Base-by-base conservation (phyloP, 179 eudicot genomes). In the Beta lomatogona region DNA sequence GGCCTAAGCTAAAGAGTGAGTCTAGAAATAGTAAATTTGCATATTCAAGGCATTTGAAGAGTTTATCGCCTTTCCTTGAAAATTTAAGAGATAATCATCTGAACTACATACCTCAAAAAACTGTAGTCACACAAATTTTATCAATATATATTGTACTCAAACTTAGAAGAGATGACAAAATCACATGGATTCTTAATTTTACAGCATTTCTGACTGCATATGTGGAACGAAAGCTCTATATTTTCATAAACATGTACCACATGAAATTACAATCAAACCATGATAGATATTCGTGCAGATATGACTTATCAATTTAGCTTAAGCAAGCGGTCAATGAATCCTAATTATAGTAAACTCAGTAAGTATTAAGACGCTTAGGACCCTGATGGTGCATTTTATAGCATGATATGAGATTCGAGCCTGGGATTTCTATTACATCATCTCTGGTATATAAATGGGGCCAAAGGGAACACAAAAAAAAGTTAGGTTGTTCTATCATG, bases 371-470 rank as follows among this genome's bases (percentile, higher is more conserved):
- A 71, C 45, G 25, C 12, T 78, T 10, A 14, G 57, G 81, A 21
- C 64, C 50, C n/a, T 46, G 25, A 70, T 45, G 28, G 73, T 68
- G 73, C 54, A 70, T 45, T 70, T 19, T 28, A 25, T 41, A 64
- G 25, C 15, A 25, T 64, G 68, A 25, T 31, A 55, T 21, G 6
- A 70, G 67, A 44, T 57, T 8, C 4, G 10, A 69, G 53, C 19
- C 52, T 36, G 11, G 57, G 66, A 36, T n/a, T 75, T 75, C 78
- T 75, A 36, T 31, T 75, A 36, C 10, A 61, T 63, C 59, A 59
- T 4, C 41, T 4, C 18, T 41, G 53, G 69, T 36, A 19, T 22
- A 48, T 58, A 28, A 36, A 57, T 19, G 65, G 41, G 52, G 46
- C 0, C 60, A 44, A 59, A 65, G 7, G 25, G 13, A 31, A 31